Conservation (phyloP, 2,329 filamentous ascomycete species). For the Albifimbria verrucaria region DNA sequence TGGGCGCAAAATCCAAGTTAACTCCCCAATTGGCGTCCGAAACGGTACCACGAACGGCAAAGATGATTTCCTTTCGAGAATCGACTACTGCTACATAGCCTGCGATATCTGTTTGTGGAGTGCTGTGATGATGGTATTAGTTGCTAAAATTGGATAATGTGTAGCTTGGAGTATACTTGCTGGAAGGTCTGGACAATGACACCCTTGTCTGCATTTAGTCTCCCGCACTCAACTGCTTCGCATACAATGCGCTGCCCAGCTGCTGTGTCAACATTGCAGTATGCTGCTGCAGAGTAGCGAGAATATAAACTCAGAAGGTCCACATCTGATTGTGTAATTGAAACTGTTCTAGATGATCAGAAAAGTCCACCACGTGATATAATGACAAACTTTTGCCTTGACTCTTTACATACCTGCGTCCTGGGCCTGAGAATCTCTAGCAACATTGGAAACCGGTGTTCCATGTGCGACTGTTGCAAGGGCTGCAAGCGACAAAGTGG, state of each 20-base stretch:
- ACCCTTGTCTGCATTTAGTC: not conserved
- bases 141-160: not conserved
- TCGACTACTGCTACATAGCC: not conserved
- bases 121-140: not conserved
- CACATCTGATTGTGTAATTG: too few relatives aligned
- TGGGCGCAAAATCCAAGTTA: constrained; percentile 27
- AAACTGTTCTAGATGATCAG: too few relatives aligned
- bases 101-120: not conserved
- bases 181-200: not conserved
- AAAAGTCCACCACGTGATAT: too few relatives aligned
- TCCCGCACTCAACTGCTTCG: not conserved
- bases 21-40: constrained; percentile 55
- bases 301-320: not conserved
- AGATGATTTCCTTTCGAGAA: constrained; percentile 40
- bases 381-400: too few relatives aligned
- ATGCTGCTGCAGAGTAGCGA: not conserved
- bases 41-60: constrained; percentile 51
- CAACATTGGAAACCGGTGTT: too few relatives aligned
- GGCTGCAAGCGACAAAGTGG: too few relatives aligned
- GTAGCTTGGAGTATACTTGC: not conserved
- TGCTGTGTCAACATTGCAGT: not conserved
- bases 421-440: too few relatives aligned
- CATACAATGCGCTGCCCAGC: not conserved
- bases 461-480: too few relatives aligned
- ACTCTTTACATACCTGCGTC: too few relatives aligned